A percentile compares a stretch with the other conserved stretches of the same genome.
Conservation (phyloP, 2,329 filamentous ascomycete species). For the Emmonsiellopsis sp. region DNA sequence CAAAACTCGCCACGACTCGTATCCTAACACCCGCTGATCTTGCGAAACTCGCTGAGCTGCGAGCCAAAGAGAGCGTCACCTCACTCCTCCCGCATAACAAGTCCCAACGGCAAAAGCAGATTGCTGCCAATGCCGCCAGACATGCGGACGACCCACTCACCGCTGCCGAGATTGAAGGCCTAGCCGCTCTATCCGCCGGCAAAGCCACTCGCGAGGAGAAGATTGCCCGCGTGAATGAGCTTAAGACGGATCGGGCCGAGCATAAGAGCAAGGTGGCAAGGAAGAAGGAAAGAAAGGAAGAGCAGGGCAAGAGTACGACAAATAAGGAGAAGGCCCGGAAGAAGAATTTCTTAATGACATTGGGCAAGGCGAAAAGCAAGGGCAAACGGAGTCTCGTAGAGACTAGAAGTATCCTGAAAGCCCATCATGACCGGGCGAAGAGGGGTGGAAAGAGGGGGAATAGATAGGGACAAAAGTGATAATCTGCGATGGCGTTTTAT, state of each 20-base stretch:
- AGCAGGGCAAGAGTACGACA: slow-evolving; percentile 87
- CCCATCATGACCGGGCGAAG: slow-evolving; percentile 74
- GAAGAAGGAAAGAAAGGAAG: slow-evolving; percentile 75
- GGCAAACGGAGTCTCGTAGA: slow-evolving; percentile 88
- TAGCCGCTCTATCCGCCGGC: slow-evolving; percentile 58
- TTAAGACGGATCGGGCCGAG: slow-evolving; percentile 65
- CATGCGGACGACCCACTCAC: slow-evolving; percentile 84
- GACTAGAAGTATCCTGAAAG: slow-evolving; percentile 68
- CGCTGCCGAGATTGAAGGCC: slow-evolving; percentile 82
- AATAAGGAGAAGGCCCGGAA: slow-evolving; percentile 93
- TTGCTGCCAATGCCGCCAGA: slow-evolving; percentile 39
- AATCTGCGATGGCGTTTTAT: too few species aligned
- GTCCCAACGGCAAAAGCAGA: slow-evolving; percentile 36
- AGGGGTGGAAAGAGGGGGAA: slow-evolving; percentile 76
- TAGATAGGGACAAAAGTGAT: slow-evolving; percentile 12
- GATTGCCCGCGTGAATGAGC: slow-evolving; percentile 70
- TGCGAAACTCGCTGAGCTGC: slow-evolving; percentile 86
- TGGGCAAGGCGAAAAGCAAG: slow-evolving; percentile 92
- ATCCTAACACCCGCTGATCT: slow-evolving; percentile 94
- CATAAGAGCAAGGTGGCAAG: slow-evolving; percentile 81
- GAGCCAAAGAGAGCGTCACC: slow-evolving; percentile 61
- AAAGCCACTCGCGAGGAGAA: slow-evolving; percentile 87
- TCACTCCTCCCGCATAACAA: slow-evolving; percentile 44
- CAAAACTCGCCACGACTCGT: slow-evolving; percentile 78
- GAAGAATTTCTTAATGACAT: slow-evolving; percentile 99